Evolutionary conservation across 2,329 filamentous ascomycete species (phyloP), one percentile per base, ranked within the genome.

Genomic region (Fusarium hainanense): DNA sequence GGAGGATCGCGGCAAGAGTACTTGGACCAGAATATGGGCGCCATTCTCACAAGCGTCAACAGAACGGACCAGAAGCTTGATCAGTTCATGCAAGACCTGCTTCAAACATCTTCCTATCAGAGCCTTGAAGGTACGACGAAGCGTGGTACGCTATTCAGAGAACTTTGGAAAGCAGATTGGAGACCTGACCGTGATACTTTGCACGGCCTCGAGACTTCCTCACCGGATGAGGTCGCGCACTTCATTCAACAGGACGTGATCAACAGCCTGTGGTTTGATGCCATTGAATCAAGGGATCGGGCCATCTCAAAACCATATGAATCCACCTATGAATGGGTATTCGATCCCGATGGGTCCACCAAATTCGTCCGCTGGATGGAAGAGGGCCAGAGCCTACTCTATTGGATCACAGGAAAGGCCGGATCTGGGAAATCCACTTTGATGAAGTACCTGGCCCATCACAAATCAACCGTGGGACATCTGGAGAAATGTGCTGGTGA

Each of bases 391-490:
- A 3, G 6, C 4, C 2, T 10, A 6, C 32, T 34, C 4, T 42
- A 23, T 10, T 42, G 41, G 41, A 42, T 42, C 2, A 14, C 41
- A 14, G 41, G 41, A 4, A 42, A 16, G 13, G 20, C 41, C 0
- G 41, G 41, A 3, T 21, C 20, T 4, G 41, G 41, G 0, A 43
- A 43, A 1, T 43, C 41, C 21, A 43, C 41, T 0, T 1, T 43
- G 4, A 43, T 21, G 9, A 43, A 43, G 0, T 43, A 43, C 4
- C 41, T 43, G 0, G 20, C 1, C 0, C 13, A 43, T 7, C 41
- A 21, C 20, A 0, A 9, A 6, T 16, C 13, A 7, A 43, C 41
- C 0, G 3, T 3, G 1, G 5, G 0, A 0, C 9, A 43, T 5
- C 4, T 43, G 0, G 0, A 14, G 4, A 21, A 43, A 7, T 16